Base-by-base conservation (phyloP, 2,329 filamentous ascomycete species). In the Fusarium udum region DNA sequence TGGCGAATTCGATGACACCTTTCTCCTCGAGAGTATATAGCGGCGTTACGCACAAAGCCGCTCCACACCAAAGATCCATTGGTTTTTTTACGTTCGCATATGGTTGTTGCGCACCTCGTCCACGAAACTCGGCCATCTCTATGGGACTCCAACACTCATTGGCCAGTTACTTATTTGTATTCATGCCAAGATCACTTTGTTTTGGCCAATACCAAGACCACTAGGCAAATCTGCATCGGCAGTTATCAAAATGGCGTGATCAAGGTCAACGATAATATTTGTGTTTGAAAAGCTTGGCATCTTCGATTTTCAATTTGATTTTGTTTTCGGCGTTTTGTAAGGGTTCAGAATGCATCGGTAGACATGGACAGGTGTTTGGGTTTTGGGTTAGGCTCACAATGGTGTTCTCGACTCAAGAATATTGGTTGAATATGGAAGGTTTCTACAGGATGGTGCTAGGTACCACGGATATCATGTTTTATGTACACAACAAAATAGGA, bases 1-100 rank as follows among this genome's bases (percentile, higher is more conserved):
- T 58, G 83, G 82, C 13, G 84, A 86, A 53, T 87, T 86, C 64
- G 86, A 89, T 67, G 79, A 82, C 6, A 48, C 40, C 7, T 88
- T 84, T 67, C 88, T 88, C 12, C 78, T 86, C 6, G 78, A 81
- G 40, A 74, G 77, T 43, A 57, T 74, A 22, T 67, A 75, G 16
- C 68, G 45, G 60, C 28, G 26, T 31, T 39, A 11, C 53, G 40
- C 32, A 22, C 7, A 10, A 36, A 48, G 7, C 42, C 45, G 24
- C 34, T 26, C 22, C 32, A 16, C 26, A 10, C 18, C 22, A 32
- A 42, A 20, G 24, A 22, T 31, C 4, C n/a, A 32, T 12, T 31
- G 10, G n/a, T 31, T 32, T 43, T 18, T 57, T 14, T 16, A 3
- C 16, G 13, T 24, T 22, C 24, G 39, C 28, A 46, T 24, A 34